These are phyloP conservation scores for Aspergillus pseudoglaucus DNA, from an alignment of 2,329 filamentous ascomycete genomes.

Conservation along the genomic window DNA sequence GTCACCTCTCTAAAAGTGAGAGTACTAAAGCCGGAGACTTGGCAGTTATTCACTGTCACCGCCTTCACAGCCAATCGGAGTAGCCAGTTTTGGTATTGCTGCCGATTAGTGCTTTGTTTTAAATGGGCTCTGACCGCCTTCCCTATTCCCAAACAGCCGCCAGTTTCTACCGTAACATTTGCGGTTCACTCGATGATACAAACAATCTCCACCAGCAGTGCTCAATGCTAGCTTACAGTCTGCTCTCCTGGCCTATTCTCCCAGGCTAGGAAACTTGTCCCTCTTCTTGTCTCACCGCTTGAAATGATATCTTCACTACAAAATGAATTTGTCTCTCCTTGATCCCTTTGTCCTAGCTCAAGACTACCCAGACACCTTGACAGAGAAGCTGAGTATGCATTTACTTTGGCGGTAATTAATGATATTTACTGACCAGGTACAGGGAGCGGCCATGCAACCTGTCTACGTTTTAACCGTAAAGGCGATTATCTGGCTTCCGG, in stretches of 20 bases:
- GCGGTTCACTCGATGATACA: slow-evolving; percentile 2
- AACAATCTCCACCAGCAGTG: slow-evolving; percentile 4
- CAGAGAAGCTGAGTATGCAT: slow-evolving; percentile 68
- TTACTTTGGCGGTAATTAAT: not conserved
- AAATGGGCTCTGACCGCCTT: slow-evolving; percentile 17
- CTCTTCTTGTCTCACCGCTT: not conserved
- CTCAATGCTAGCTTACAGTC: slow-evolving; percentile 21
- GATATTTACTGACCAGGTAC: slow-evolving; percentile 10
- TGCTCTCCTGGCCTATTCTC: slow-evolving; percentile 17
- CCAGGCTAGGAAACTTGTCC: slow-evolving; percentile 16
- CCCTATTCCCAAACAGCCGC: slow-evolving; percentile 5
- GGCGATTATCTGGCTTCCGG: slow-evolving; percentile 94
- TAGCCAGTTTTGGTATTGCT: not conserved
- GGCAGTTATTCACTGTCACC: not conserved
- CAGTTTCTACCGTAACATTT: not conserved
- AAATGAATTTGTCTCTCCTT: slow-evolving; percentile 65
- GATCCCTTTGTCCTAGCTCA: slow-evolving; percentile 66
- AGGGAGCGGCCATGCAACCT: slow-evolving; percentile 59
- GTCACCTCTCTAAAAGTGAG: slow-evolving; percentile 16
- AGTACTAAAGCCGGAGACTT: slow-evolving; percentile 3
- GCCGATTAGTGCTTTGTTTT: slow-evolving; percentile 6
- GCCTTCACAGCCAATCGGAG: slow-evolving; percentile 4
- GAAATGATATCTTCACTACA: slow-evolving; percentile 1
- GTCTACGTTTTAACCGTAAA: slow-evolving; percentile 80
- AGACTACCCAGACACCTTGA: slow-evolving; percentile 87